Evolutionary conservation across 345 rosid species (phyloP), one percentile per base, ranked within the genome.

Genomic region (Brassica carinata): DNA sequence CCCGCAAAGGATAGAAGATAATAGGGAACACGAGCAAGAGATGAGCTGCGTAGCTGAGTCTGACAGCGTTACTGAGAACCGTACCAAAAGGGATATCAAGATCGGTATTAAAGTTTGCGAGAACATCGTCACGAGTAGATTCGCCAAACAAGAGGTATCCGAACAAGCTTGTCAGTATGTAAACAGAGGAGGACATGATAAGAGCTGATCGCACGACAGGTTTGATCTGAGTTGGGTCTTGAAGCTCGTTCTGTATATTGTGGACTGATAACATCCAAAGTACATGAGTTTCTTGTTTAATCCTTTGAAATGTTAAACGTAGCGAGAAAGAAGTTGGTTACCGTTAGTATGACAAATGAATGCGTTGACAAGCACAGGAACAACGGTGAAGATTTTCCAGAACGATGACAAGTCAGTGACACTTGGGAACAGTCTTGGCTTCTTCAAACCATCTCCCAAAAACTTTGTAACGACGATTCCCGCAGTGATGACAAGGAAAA

Each of bases 21-120:
- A 96, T 71, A 7, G 99, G 99, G 82, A 91, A 96, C 10, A 96
- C 99, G 19, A 96, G 93, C 96, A 93, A 91, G 68, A 96, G 93
- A 78, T 96, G 99, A 45, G 85, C 90, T 8, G 88, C 91, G 9
- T 96, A 96, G 80, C 98, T 93, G 64, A 91, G 87, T 76, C 99
- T 94, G 75, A 96, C 97, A 31, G 86, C 92, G 61, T 90, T 97
- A 51, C 83, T 89, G 45, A 95, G 90, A 17, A 90, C 61, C 45
- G 88, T 82, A 71, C 98, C 78, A 51, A 84, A 88, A 29, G 98
- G 99, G 78, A 96, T 88, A 17, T 93, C 89, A 66, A 96, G 96
- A 83, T 90, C 77, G 0, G 88, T 73, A 30, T 96, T 93, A 30
- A 96, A 96, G 90, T 96, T 96, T 69, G 94, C 92, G 63, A 96